phyloP scores from a whole-genome alignment of 2,329 filamentous ascomycete species.

The Hyphodiscus sp. region DNA sequence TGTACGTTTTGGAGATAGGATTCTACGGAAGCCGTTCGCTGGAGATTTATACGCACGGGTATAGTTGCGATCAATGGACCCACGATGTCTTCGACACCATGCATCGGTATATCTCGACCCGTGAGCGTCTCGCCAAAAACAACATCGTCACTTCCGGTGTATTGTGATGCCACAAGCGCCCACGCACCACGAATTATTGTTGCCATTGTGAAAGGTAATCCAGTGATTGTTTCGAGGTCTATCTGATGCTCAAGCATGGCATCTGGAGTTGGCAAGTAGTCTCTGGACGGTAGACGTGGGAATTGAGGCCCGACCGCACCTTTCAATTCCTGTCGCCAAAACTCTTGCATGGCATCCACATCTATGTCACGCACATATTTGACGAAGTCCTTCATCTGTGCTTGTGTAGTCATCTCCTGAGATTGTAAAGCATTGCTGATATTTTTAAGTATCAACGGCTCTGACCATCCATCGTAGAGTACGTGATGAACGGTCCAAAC shows the following conservation, averaged over 20 bases:
- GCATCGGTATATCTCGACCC: slow-evolving; percentile 31
- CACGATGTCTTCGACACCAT: slow-evolving; percentile 24
- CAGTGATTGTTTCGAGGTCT: slow-evolving; percentile 1
- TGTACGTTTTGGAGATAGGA: neutral
- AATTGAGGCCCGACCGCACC: slow-evolving; percentile 42
- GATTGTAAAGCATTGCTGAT: slow-evolving; percentile 20
- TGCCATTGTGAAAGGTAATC: slow-evolving; percentile 13
- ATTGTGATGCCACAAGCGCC: slow-evolving; percentile 35
- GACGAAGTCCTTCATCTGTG: slow-evolving; percentile 41
- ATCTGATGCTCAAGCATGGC: neutral
- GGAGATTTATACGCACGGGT: neutral
- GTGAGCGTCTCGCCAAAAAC: slow-evolving; percentile 31
- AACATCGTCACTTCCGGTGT: slow-evolving; percentile 34
- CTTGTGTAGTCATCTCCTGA: slow-evolving; percentile 19
- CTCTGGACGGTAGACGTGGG: slow-evolving; percentile 39
- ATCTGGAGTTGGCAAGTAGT: neutral
- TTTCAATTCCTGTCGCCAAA: slow-evolving; percentile 41
- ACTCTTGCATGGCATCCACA: slow-evolving; percentile 28
- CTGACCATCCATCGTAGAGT: slow-evolving; percentile 50
- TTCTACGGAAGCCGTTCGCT: neutral
- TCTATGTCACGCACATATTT: slow-evolving; percentile 39
- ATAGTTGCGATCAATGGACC: slow-evolving; percentile 25
- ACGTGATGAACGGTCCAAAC: slow-evolving; percentile 51
- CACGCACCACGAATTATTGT: slow-evolving; percentile 31
- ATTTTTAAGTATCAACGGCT: slow-evolving; percentile 27